Base-by-base conservation (phyloP, 2,329 filamentous ascomycete species). In the Graphiopsis chlorocephala region DNA sequence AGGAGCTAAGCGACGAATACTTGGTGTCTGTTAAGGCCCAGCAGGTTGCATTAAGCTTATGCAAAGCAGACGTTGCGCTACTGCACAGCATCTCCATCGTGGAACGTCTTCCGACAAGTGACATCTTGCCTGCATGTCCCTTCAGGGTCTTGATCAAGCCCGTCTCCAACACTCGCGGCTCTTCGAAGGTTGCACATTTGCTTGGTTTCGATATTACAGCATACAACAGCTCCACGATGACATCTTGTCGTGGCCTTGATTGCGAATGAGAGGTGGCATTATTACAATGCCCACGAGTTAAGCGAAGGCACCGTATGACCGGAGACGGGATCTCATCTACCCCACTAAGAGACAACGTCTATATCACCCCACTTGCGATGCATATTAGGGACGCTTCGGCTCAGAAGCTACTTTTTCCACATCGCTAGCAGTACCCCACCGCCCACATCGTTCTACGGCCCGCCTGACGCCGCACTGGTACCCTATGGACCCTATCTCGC, bases 341-440 rank as follows among this genome's bases (percentile, higher is more conserved):
- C 48, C 31, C 47, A 23, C 23, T 62, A 62, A 62, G 60, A 62
- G 60, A 62, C 60, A 62, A 42, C 48, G 10, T 29, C 60, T 62
- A 62, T 62, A 62, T 25, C 33, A 55, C 60, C 31, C 60, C 60
- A 62, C 60, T 17, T 45, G n/a, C 29, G n/a, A 45, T 23, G 29
- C 20, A 33, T 17, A 50, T 47, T 55, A 31, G 47, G 33, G 33
- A 6, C 58, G 26, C 20, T 45, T 35, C 28, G 28, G 58, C 17
- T 62, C 59, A 38, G 15, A 55, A 62, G 31, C 25, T 35, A 62
- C 23, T 55, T 31, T 33, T 17, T 14, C 38, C 29, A 20, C 38
- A 4, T 10, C 12, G 38, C 38, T 45, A 45, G 4, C 5, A n/a
- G 28, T n/a, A 15, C 29, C 15, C 17, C 17, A n/a, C 33, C 47